Evolutionary conservation across 306 rosid species (phyloP).

Genomic region (Prunus persica): Prunus_persica_NCBIv2 NC_034009.1:1338501-1339000

Average conservation of each 20-base stretch:
- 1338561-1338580: neutral
- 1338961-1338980: neutral
- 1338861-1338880: neutral
- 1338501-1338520: neutral
- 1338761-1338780: neutral
- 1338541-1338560: neutral
- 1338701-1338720: neutral
- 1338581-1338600: neutral
- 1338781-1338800: no score
- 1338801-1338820: neutral
- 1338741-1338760: neutral
- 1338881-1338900: neutral
- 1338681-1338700: neutral
- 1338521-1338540: neutral
- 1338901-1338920: neutral
- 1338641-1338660: neutral
- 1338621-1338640: neutral
- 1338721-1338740: neutral
- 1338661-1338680: neutral
- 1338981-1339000: neutral
- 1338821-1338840: neutral
- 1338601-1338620: neutral
- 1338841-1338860: neutral
- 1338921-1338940: neutral
- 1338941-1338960: neutral